Percentiles rank a stretch among this genome's conserved stretches.
Conservation (phyloP, 768 basidiomycete species). For the Clitopilus passeckerianus region DNA sequence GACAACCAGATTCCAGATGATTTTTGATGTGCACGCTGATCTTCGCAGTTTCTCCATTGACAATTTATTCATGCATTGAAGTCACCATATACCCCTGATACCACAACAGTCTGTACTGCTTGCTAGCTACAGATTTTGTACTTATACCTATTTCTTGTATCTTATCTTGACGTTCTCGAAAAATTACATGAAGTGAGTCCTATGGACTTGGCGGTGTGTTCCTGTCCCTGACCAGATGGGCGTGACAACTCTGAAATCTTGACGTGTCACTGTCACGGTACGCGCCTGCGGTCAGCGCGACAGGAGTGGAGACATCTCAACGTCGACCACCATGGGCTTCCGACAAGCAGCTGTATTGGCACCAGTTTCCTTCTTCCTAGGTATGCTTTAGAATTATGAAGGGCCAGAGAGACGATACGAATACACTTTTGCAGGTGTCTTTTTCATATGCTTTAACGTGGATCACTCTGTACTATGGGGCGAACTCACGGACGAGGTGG, state of each 20-base stretch:
- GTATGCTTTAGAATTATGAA: conserved; percentile 34
- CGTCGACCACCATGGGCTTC: conserved; percentile 65
- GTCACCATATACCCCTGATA: conserved; percentile 2
- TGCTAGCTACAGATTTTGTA: neutral
- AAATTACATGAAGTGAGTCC: neutral
- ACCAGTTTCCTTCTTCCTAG: conserved; percentile 87
- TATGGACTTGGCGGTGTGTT: neutral
- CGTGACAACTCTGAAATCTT: neutral
- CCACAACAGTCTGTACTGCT: neutral
- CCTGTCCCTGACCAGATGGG: neutral
- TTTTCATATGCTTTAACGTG: conserved; percentile 82
- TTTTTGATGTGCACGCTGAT: conserved; percentile 15
- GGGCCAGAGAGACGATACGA: conserved; percentile 5
- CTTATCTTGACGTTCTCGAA: conserved; percentile 3
- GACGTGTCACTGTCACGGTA: neutral
- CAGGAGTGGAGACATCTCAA: neutral
- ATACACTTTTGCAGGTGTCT: conserved; percentile 47
- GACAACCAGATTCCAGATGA: neutral
- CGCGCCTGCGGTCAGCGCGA: neutral
- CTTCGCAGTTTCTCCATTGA: conserved; percentile 16
- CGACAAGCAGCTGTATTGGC: conserved; percentile 83
- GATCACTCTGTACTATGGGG: conserved; percentile 84
- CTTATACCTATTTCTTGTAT: conserved; percentile 5
- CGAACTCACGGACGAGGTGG: conserved; percentile 53
- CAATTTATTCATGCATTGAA: conserved; percentile 15